Evolutionary conservation across 371 early-diverging fungal species (phyloP), one percentile per base, ranked within the genome.

Genomic region (Chytridium lagenaria): DNA sequence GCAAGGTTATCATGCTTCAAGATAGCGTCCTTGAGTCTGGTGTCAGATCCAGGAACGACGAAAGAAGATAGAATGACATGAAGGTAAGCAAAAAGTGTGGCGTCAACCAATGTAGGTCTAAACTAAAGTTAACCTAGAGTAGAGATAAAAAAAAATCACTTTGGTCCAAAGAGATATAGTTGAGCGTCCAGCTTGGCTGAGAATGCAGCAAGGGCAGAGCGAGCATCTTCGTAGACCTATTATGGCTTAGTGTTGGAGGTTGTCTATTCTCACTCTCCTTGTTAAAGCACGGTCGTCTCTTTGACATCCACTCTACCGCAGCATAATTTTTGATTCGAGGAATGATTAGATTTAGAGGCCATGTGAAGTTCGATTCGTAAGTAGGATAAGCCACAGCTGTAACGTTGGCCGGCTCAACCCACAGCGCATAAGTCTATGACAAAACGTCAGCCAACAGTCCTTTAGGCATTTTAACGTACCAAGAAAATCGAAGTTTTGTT

Each of bases 151-250:
- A 28, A 12, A 3, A 26, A 70, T 73, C 84, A 89, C 90, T 81
- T 84, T 28, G 83, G 57, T n/a, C 80, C 81, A 67, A 85, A 89
- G 55, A 88, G 88, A 70, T 84, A 88, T 1, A 74, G 57, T 33
- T 84, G 57, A 39, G 85, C 76, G 15, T 86, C 89, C 30, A 90
- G 72, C 69, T 84, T 84, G 0, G 81, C 76, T 0, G 89, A 88
- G 22, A 89, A 78, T 22, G 89, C 86, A 63, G 84, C 80, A n/a
- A 90, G 78, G 30, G 88, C 81, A 3, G 84, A 69, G 34, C 80
- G 81, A 2, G 89, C 91, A 61, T 87, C 88, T 69, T 81, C 78
- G 69, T 87, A 87, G 49, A 90, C 86, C 88, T 90, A 72, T 12
- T 44, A 44, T 44, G 7, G 44, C 19, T 44, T 12, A 44, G 44